Evolutionary conservation across 75 land plant genomes (phyloP).

Genomic region (Selaginella tamariscina): DNA sequence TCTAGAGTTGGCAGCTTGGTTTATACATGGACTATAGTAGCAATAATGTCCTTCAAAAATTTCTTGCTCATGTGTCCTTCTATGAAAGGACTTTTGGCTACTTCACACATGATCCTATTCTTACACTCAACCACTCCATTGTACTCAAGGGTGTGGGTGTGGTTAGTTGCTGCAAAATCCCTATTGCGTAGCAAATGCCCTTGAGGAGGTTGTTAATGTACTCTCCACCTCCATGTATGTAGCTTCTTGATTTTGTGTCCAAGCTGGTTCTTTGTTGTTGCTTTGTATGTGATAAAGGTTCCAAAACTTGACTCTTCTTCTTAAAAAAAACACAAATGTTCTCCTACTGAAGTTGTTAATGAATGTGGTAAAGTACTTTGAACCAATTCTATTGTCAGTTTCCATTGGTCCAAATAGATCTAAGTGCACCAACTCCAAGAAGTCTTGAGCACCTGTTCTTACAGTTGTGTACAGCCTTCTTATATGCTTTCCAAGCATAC

Average conservation of each 20-base stretch:
- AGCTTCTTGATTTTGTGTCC: background rate
- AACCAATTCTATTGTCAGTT: too few species aligned
- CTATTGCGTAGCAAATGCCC: background rate
- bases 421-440: background rate
- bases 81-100: background rate
- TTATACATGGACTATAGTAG: background rate
- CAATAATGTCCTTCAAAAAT: background rate
- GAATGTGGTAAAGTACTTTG: background rate
- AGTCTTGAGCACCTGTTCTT: too few species aligned
- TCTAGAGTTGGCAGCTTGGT: too few species aligned
- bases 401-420: background rate
- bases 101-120: background rate
- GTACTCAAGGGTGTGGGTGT: background rate
- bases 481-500: too few species aligned
- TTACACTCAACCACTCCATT: background rate
- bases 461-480: too few species aligned
- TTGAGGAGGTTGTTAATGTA: background rate
- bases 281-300: background rate
- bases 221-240: background rate
- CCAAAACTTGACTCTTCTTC: conserved; percentile 1
- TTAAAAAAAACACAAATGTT: background rate
- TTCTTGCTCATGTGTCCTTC: background rate
- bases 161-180: background rate
- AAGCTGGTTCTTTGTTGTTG: background rate
- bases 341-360: too few species aligned